Evolutionary conservation across 2,329 filamentous ascomycete species (phyloP).

Genomic region (Fusarium dlaminii): DNA sequence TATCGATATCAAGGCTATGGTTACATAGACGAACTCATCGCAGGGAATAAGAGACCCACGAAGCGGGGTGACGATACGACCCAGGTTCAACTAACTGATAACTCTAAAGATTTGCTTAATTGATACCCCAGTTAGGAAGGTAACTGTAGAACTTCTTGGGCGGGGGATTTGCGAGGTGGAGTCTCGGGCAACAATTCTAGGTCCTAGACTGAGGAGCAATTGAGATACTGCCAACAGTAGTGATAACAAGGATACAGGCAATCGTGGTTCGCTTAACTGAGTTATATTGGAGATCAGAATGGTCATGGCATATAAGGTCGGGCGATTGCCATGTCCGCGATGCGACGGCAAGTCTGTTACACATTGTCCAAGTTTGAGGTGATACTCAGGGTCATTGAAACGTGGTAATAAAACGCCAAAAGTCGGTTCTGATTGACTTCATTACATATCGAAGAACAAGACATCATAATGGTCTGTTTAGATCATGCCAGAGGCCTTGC

Average conservation of each 20-base stretch:
- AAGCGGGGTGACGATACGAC: slow-evolving; percentile 3
- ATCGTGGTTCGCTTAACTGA: background rate
- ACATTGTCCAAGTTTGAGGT: background rate
- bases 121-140: slow-evolving; percentile 21
- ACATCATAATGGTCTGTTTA: slow-evolving; percentile 9
- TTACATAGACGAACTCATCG: background rate
- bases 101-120: slow-evolving; percentile 21
- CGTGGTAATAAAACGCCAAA: background rate
- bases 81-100: background rate
- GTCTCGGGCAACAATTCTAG: slow-evolving; percentile 19
- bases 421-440: accelerated
- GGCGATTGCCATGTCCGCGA: background rate
- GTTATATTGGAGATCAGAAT: background rate
- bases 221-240: background rate
- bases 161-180: slow-evolving; percentile 12
- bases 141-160: background rate
- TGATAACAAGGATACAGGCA: background rate
- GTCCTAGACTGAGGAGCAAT: slow-evolving; percentile 3
- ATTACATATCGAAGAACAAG: background rate
- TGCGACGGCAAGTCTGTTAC: background rate
- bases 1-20: background rate
- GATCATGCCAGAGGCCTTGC: background rate
- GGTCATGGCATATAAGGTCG: background rate
- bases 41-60: background rate
- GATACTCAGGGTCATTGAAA: background rate